A percentile compares a stretch with the other conserved stretches of the same genome.
phyloP scores from a whole-genome alignment of 1,284 basidiomycete species.

The Sanguinoderma infundibulare region DNA sequence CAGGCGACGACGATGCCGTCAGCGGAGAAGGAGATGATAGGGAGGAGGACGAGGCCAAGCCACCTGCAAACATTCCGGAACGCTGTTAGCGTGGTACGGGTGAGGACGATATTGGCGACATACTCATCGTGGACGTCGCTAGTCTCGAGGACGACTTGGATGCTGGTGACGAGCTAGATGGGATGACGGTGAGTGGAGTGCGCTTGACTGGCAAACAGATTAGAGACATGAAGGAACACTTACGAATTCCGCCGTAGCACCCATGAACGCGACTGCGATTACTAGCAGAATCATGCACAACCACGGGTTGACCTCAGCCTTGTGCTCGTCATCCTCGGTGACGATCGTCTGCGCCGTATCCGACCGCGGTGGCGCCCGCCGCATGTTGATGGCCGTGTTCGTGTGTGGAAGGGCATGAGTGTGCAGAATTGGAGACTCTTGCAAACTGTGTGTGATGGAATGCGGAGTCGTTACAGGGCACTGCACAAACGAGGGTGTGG shows the following conservation, averaged over 20 bases:
- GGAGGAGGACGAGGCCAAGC: conserved; percentile 71
- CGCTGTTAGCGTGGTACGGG: not conserved
- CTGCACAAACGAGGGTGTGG: not conserved
- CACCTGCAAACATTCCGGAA: conserved; percentile 46
- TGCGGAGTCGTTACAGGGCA: not conserved
- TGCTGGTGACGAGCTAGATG: conserved; percentile 60
- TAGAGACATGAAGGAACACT: conserved; percentile 24
- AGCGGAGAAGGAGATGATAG: conserved; percentile 68
- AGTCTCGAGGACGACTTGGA: conserved; percentile 53
- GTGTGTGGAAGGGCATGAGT: not conserved
- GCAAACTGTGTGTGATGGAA: not conserved
- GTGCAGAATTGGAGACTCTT: not conserved
- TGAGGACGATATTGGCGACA: conserved; percentile 15
- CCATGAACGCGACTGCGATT: conserved; percentile 61
- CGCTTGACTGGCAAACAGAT: too few species aligned
- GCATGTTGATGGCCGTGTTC: conserved; percentile 37
- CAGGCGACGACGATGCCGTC: conserved; percentile 60
- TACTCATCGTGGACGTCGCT: conserved; percentile 54
- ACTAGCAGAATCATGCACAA: conserved; percentile 56
- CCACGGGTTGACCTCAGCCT: conserved; percentile 62
- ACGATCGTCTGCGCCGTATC: conserved; percentile 47
- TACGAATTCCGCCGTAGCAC: conserved; percentile 71
- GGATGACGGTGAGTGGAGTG: not conserved
- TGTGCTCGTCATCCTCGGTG: conserved; percentile 39
- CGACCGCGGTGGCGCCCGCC: conserved; percentile 44